These are phyloP conservation scores for Tribonema minus DNA, from an alignment of 108 stramenopile genomes.

Conservation along the genomic window DNA sequence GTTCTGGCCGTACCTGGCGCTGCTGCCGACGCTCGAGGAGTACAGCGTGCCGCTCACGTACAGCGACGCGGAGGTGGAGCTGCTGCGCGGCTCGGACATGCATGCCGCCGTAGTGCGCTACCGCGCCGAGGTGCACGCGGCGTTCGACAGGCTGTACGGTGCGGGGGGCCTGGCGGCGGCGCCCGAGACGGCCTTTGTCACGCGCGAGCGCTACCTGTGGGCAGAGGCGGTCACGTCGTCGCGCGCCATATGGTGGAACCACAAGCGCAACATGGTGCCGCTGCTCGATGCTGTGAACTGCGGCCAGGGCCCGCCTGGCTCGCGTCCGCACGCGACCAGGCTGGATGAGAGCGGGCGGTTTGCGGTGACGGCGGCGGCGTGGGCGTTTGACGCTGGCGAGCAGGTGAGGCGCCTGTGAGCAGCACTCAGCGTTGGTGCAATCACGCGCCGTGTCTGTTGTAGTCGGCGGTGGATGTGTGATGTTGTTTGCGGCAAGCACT, in stretches of 20 bases:
- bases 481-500: too few relatives aligned
- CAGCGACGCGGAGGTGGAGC: conserved; percentile 47
- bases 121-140: background rate
- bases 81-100: conserved; percentile 17
- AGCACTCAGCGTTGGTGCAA: too few relatives aligned
- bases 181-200: conserved; percentile 27
- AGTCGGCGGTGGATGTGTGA: too few relatives aligned
- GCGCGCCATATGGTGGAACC: conserved; percentile 73
- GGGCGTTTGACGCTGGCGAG: conserved; percentile 53
- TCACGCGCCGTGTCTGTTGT: too few relatives aligned
- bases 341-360: conserved; percentile 13
- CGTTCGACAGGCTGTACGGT: background rate
- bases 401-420: conserved; percentile 71
- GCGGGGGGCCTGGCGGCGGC: background rate
- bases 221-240: conserved; percentile 64
- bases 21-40: conserved; percentile 65
- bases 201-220: conserved; percentile 62
- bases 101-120: background rate
- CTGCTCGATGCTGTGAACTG: conserved; percentile 67
- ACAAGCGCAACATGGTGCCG: conserved; percentile 67
- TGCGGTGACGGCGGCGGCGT: conserved; percentile 60
- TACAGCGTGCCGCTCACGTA: conserved; percentile 53
- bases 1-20: conserved; percentile 66
- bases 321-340: conserved; percentile 44
- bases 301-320: conserved; percentile 14